phyloP scores from a whole-genome alignment of 2,329 filamentous ascomycete species.

The Ophiosphaerella herpotricha region DNA sequence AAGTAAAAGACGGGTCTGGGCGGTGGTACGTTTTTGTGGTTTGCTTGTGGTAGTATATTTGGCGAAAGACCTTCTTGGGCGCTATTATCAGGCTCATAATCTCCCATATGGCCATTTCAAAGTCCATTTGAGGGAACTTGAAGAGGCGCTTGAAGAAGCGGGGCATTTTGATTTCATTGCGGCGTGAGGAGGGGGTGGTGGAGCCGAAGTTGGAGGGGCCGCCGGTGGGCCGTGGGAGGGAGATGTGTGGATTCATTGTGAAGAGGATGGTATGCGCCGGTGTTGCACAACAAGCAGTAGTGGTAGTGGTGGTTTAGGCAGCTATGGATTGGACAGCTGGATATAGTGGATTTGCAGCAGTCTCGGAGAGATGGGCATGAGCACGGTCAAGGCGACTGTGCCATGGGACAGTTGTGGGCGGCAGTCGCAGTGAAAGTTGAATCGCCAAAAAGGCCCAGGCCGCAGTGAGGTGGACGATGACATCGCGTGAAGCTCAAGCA shows the following conservation, averaged over 20 bases:
- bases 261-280: conserved; percentile 13
- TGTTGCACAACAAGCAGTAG: neutral
- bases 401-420: neutral
- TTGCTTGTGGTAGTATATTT: conserved; percentile 74
- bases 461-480: conserved; percentile 23
- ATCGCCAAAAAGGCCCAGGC: neutral
- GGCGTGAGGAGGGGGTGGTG: conserved; percentile 52
- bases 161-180: conserved; percentile 63
- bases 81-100: conserved; percentile 71
- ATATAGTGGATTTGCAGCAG: no score
- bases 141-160: conserved; percentile 71
- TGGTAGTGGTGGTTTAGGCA: neutral
- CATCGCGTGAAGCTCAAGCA: conserved; percentile 19
- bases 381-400: conserved; percentile 1
- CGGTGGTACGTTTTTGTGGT: conserved; percentile 69
- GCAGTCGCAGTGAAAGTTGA: neutral
- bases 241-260: conserved; percentile 64
- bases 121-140: conserved; percentile 76
- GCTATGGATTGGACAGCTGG: neutral
- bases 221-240: conserved; percentile 62
- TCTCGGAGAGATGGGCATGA: neutral
- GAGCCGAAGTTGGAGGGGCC: conserved; percentile 58
- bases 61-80: conserved; percentile 72
- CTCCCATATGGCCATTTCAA: conserved; percentile 74
- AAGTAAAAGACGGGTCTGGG: conserved; percentile 71